Evolutionary conservation across 441 rosid genomes (phyloP).

Genomic region (Raphanus hybrid): DNA sequence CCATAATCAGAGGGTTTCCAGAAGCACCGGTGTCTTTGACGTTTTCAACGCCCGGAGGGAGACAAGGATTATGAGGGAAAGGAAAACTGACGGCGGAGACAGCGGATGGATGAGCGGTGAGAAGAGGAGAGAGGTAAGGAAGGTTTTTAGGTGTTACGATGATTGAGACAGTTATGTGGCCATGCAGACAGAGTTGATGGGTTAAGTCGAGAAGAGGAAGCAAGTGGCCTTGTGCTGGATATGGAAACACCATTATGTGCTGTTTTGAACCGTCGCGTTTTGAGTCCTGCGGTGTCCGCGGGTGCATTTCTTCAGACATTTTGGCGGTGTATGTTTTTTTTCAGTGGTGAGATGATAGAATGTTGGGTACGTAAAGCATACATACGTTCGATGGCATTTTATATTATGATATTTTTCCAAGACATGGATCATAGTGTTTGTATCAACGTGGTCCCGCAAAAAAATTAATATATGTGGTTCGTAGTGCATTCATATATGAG

Average conservation of each 20-base stretch:
- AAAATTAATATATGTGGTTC: too few species aligned
- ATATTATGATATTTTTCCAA: not conserved
- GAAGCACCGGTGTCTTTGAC: slow-evolving; percentile 1
- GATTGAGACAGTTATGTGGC: not conserved
- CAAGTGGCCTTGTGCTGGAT: slow-evolving; percentile 12
- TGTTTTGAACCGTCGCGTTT: not conserved
- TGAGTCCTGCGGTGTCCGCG: not conserved
- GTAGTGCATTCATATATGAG: too few species aligned
- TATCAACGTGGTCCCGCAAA: too few species aligned
- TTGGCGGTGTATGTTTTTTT: not conserved
- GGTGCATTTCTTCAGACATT: not conserved
- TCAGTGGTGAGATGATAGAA: not conserved
- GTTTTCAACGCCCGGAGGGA: slow-evolving; percentile 3
- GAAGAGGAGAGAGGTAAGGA: slow-evolving; percentile 7
- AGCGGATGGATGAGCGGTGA: not conserved
- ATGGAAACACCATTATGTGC: slow-evolving; percentile 10
- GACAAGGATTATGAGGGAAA: not conserved
- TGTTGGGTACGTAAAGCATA: not conserved
- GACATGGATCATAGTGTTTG: not conserved
- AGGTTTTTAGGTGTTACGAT: not conserved
- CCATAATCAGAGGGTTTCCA: slow-evolving; percentile 2
- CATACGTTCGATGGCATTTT: not conserved
- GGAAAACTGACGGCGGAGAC: not conserved
- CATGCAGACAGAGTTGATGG: slow-evolving; percentile 7
- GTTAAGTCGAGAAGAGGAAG: slow-evolving; percentile 12